These are phyloP conservation scores for Podospora anserina DNA, from an alignment of 495 filamentous ascomycete genomes.

Conservation along the genomic window DNA sequence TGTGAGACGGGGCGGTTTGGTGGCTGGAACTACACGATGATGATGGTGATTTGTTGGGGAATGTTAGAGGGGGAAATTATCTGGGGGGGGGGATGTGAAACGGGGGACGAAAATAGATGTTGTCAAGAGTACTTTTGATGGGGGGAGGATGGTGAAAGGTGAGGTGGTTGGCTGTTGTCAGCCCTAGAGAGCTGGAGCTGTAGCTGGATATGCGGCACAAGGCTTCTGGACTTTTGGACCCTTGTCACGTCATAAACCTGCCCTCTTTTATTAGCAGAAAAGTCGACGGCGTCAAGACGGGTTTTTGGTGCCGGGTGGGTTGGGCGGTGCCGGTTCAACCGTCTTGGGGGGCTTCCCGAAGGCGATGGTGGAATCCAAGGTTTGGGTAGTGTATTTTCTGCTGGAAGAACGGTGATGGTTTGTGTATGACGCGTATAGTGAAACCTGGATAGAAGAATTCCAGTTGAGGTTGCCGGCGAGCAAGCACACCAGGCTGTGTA, in stretches of 20 bases:
- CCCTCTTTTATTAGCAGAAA: neutral
- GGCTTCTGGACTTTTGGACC: neutral
- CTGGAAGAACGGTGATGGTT: neutral
- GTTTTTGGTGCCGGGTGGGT: neutral
- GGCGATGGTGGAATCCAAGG: neutral
- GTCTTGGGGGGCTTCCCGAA: too few species aligned
- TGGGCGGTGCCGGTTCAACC: neutral
- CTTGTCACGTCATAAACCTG: constrained; percentile 3
- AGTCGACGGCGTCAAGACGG: neutral
- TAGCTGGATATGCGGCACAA: neutral
- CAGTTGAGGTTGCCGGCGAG: neutral
- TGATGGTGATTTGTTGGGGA: neutral
- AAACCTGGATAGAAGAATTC: neutral
- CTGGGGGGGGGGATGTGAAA: too few species aligned
- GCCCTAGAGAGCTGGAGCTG: neutral
- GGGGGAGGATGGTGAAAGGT: neutral
- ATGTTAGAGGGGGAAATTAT: too few species aligned
- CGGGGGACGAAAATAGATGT: neutral
- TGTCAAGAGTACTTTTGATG: too few species aligned
- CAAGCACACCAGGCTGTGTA: neutral
- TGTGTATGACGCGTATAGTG: neutral
- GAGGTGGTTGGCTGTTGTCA: neutral
- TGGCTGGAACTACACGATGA: neutral
- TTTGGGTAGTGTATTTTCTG: neutral
- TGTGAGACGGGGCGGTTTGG: too few species aligned